Evolutionary conservation across 2,329 filamentous ascomycete genomes (phyloP), one percentile per base, ranked within the genome.

Genomic region (Venturia carpophila): DNA sequence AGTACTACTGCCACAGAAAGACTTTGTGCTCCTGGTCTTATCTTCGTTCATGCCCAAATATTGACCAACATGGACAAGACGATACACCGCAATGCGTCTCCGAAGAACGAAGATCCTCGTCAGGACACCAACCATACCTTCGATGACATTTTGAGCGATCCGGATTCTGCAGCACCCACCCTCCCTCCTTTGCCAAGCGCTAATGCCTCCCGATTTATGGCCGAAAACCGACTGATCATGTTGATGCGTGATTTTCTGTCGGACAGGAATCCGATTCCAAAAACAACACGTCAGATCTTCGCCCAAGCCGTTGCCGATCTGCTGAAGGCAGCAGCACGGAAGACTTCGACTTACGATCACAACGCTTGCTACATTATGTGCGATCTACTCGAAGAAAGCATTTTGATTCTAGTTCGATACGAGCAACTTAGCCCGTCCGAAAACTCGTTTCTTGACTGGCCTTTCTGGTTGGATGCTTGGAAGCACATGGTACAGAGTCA

Each of bases 351-450:
- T 64, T 96, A 88, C 73, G 88, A 95, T 39, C 90, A 91, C 72
- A 86, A 86, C 68, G 89, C 91, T 21, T 95, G 91, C 74, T 94
- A 94, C 73, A 89, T 91, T 11, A 80, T 96, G n/a, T 93, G 92
- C 72, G 92, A 97, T 74, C 92, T 96, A 69, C 79, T 96, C 34
- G 91, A 96, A 72, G 92, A 96, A 75, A 83, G 88, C 1, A 79
- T 96, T 62, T 79, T 85, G 19, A 86, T 91, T 49, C 79, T 89
- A 67, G 79, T 85, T 49, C 82, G 85, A 64, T 89, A 87, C 75
- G 83, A 77, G 75, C 79, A 72, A 72, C 77, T 71, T 70, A 77
- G 71, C 69, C 73, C 65, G 62, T 74, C 71, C 64, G 74, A 68
- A 70, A 82, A 74, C 30, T 69, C 74, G 27, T 82, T 87, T 62